These are phyloP conservation scores for Russula brevipes DNA, from an alignment of 768 basidiomycete genomes.

Conservation along the genomic window DNA sequence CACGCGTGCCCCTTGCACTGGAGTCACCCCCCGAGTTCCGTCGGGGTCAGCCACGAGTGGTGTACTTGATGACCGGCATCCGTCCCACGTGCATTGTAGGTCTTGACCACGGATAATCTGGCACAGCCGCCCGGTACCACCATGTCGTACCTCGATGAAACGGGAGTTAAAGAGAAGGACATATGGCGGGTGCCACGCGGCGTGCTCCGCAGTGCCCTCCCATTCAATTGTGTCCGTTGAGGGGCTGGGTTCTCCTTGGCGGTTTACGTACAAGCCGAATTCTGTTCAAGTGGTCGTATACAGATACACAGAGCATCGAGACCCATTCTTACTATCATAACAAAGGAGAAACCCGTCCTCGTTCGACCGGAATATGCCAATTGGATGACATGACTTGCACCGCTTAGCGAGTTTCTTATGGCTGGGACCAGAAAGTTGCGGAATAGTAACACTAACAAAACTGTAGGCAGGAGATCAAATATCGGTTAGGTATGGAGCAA, in stretches of 20 bases:
- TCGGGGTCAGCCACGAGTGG: conserved; percentile 38
- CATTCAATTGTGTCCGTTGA: conserved; percentile 74
- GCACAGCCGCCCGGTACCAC: conserved; percentile 68
- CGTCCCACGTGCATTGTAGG: conserved; percentile 87
- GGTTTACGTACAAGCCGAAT: conserved; percentile 88
- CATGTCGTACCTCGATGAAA: conserved; percentile 86
- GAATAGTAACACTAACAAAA: conserved; percentile 85
- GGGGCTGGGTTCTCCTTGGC: conserved; percentile 79
- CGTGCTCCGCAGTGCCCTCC: conserved; percentile 87
- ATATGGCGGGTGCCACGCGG: conserved; percentile 85
- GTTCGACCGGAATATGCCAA: conserved; percentile 84
- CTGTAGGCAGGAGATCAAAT: conserved; percentile 34
- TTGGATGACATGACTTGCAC: conserved; percentile 72
- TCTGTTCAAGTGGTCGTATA: conserved; percentile 41
- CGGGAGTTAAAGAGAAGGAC: conserved; percentile 81
- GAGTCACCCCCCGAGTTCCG: conserved; percentile 42
- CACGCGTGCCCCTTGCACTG: conserved; percentile 72
- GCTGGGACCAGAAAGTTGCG: conserved; percentile 65
- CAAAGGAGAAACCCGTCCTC: conserved; percentile 87
- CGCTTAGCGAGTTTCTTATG: conserved; percentile 68
- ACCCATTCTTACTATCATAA: conserved; percentile 57
- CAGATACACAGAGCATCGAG: background rate
- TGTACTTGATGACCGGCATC: conserved; percentile 42
- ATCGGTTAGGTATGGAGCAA: background rate
- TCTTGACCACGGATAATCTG: conserved; percentile 81